These are phyloP conservation scores for Rubia balearica DNA, from an alignment of 305 asterid genomes.

Conservation along the genomic window DNA sequence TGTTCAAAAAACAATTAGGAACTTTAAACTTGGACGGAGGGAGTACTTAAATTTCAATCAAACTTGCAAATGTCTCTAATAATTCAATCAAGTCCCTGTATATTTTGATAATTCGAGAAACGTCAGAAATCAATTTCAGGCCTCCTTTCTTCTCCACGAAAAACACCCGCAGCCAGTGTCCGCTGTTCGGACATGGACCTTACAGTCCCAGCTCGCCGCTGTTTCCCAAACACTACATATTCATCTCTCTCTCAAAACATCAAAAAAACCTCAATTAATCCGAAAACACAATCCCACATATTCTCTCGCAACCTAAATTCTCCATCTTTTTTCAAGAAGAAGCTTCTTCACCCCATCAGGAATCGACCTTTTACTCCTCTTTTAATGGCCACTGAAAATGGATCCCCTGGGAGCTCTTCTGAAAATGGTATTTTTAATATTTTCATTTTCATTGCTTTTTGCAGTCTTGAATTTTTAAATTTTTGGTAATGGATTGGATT, in stretches of 20 bases:
- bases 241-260: conserved; percentile 19
- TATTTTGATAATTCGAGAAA: neutral
- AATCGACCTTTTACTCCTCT: conserved; percentile 17
- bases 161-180: neutral
- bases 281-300: conserved; percentile 27
- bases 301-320: conserved; percentile 29
- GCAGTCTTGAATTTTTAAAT: neutral
- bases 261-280: conserved; percentile 20
- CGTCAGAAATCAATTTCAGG: neutral
- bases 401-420: conserved; percentile 29
- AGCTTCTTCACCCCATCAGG: conserved; percentile 14
- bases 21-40: no score
- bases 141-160: neutral
- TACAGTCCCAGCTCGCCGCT: conserved; percentile 25
- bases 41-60: no score
- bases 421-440: conserved; percentile 26
- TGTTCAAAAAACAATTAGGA: no score
- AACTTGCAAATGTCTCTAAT: no score
- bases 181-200: conserved; percentile 33
- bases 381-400: conserved; percentile 44
- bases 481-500: neutral
- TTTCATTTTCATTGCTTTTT: neutral
- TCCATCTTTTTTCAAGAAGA: conserved; percentile 18
- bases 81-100: neutral
- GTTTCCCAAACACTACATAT: conserved; percentile 14